Base-by-base conservation (phyloP, 2,329 filamentous ascomycete genomes). In the Fusarium fujikuroi region DNA sequence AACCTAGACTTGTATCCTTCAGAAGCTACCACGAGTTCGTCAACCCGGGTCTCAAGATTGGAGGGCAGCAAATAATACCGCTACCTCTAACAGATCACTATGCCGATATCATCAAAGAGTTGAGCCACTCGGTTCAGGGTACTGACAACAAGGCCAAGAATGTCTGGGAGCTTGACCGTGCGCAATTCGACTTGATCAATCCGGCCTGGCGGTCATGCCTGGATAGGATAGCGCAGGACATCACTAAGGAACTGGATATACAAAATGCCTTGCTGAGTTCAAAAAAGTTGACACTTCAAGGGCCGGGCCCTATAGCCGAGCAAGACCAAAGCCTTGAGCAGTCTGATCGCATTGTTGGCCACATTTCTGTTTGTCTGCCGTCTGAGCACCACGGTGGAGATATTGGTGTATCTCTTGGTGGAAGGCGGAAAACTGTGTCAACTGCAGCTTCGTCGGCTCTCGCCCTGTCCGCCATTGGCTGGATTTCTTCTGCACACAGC, bases 1-100 rank as follows among this genome's bases (percentile, higher is more conserved):
- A 36, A 14, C 40, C 46, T 28, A 49, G 56, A 4, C 39, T 74
- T n/a, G 60, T 60, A 28, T 43, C 28, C 16, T 71, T 66, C 39
- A 62, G 44, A 11, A 36, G 23, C n/a, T 66, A 74, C n/a, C 53
- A 46, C 9, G 40, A 37, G 11, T 74, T 69, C 43, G 30, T 40
- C 63, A 74, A 72, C 30, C 72, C 68, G 11, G 71, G 72, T 25
- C 25, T 74, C 8, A 56, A 36, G 14, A 62, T 74, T 23, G 25
- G 59, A 19, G 50, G 42, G 14, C 49, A 63, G 14, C 37, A 47
- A n/a, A 37, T 52, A 12, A 40, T 72, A n/a, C 60, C 67, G 14
- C n/a, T 72, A 5, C 72, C 72, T 21, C 58, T 74, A 14, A 69
- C 64, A 7, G 49, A 66, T 16, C 23, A 59, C 4, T 40, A 63